Conservation (phyloP, 176 grass and related monocot species). For the Cenchrus americanus region DNA sequence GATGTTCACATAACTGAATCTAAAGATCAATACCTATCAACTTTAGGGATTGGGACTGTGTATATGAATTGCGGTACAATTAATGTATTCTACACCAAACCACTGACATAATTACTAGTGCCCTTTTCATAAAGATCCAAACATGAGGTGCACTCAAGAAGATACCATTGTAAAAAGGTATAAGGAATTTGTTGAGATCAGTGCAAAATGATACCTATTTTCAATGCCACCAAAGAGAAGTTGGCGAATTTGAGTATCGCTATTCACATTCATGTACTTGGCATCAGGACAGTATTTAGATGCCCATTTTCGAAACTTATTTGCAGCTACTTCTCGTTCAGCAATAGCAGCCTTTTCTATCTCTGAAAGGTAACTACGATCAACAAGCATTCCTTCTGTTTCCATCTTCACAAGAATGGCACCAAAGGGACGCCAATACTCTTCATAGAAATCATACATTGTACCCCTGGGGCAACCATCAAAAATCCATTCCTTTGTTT, state of each 20-base stretch:
- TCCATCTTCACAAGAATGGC: conserved; percentile 86
- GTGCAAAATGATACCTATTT: conserved; percentile 64
- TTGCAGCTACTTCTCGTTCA: conserved; percentile 66
- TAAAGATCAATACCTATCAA: background rate
- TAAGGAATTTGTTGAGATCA: conserved; percentile 16
- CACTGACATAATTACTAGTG: background rate
- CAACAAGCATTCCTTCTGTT: conserved; percentile 82
- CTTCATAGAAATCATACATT: conserved; percentile 87
- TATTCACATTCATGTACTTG: conserved; percentile 91
- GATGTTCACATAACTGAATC: background rate
- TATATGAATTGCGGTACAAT: conserved; percentile 6
- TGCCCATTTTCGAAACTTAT: conserved; percentile 86
- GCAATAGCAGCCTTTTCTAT: conserved; percentile 78
- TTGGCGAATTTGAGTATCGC: conserved; percentile 85
- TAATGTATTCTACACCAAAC: conserved; percentile 9
- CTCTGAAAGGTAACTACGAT: conserved; percentile 72
- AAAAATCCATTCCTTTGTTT: conserved; percentile 60
- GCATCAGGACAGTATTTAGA: conserved; percentile 78
- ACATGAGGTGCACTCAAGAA: conserved; percentile 7
- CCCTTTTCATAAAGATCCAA: conserved; percentile 17
- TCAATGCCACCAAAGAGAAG: conserved; percentile 79
- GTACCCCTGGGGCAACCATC: conserved; percentile 60
- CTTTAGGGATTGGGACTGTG: background rate
- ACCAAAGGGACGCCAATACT: conserved; percentile 92
- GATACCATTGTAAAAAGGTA: background rate